Evolutionary conservation across 345 rosid genomes (phyloP).

Genomic region (Citrus unshiu): DNA sequence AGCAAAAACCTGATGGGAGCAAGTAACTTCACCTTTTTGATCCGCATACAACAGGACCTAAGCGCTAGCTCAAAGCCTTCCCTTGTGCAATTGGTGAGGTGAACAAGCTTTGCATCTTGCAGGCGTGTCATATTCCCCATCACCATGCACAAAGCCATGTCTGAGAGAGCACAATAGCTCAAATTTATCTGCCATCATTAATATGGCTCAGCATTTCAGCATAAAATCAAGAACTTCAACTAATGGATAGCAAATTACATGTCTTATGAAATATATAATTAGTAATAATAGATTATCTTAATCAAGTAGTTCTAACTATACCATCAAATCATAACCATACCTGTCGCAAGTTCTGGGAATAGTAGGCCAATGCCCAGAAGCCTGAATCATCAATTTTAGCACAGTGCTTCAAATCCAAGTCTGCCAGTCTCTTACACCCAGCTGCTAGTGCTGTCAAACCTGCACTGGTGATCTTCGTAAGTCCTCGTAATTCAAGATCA

Average conservation of each 20-base stretch:
- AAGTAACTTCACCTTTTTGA: constrained; percentile 81
- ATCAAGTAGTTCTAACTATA: background rate
- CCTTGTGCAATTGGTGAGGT: constrained; percentile 56
- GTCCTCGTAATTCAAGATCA: constrained; percentile 69
- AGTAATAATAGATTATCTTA: background rate
- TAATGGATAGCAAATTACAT: background rate
- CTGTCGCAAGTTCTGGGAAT: constrained; percentile 77
- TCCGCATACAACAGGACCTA: constrained; percentile 54
- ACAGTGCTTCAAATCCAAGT: constrained; percentile 80
- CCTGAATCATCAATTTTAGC: constrained; percentile 68
- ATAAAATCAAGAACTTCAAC: background rate
- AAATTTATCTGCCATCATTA: constrained; percentile 72
- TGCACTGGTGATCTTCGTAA: constrained; percentile 51
- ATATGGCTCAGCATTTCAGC: background rate
- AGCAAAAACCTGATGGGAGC: constrained; percentile 62
- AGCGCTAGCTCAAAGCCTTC: constrained; percentile 82
- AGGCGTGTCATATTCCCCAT: constrained; percentile 77
- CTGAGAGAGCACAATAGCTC: constrained; percentile 61
- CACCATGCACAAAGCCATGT: constrained; percentile 55
- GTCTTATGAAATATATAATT: background rate
- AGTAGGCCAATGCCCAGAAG: constrained; percentile 67
- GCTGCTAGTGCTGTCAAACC: constrained; percentile 61
- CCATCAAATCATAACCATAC: constrained; percentile 25
- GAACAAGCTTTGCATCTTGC: constrained; percentile 86
- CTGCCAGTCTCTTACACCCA: constrained; percentile 56